Evolutionary conservation across 176 grass and related monocot genomes (phyloP), one percentile per base, ranked within the genome.

Genomic region (Aechmea fasciata): DNA sequence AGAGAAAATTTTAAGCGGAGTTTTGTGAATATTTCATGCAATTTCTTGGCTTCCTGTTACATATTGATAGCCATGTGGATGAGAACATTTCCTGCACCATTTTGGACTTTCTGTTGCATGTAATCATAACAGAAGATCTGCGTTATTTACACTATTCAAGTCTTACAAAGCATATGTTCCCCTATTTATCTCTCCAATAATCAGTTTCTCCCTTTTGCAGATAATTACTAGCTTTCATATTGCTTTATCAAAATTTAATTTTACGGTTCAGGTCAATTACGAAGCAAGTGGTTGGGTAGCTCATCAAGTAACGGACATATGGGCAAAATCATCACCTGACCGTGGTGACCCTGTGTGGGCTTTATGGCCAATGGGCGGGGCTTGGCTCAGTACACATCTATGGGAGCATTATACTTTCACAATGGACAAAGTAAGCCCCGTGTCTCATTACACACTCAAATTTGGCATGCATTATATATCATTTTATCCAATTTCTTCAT

Each of bases 361-460:
- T 64, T 24, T 91, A 52, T 96, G 92, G 92, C 92, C 92, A 26
- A 91, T 96, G 88, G 92, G 92, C 78, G 92, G 92, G 52, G 81
- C 92, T 59, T 96, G 92, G 92, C 85, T 96, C 55, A 85, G 88
- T 33, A 96, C 92, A 78, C 92, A 96, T 69, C 78, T 96, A 5
- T 96, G 88, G 88, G 92, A 91, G 73, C 88, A 96, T 70, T 96
- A 96, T 70, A 80, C 67, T 71, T 96, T 78, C 71, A 89, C 92
- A 73, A 72, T 91, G 85, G 92, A 96, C 78, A 96, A 80, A 88
- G 91, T 96, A 84, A 82, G 68, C 33, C 33, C 33, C 7, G 4
- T 41, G 33, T 41, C 33, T 41, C 33, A 41, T 67, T 47, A 53
- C 49, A 18, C 17, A 11, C n/a, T n/a, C 55, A 61, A 57, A 15